A percentile compares a stretch with the other conserved stretches of the same genome.
Conservation (phyloP, 2,329 filamentous ascomycete genomes). For the Berkeleyomyces rouxiae region DNA sequence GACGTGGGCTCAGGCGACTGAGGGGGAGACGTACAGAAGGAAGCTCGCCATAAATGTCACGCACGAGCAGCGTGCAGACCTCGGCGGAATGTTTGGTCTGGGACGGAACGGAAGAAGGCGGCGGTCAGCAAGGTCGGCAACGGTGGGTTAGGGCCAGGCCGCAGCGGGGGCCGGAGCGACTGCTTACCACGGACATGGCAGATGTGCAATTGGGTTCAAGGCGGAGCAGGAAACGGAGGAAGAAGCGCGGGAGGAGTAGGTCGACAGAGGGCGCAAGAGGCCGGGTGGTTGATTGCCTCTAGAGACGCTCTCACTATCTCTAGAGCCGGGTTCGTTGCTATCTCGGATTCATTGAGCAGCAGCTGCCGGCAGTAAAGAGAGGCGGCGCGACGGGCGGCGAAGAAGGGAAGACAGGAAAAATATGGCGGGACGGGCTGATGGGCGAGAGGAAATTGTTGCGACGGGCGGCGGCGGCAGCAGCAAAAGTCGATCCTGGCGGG, state of each 20-base stretch:
- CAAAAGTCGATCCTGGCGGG: background rate
- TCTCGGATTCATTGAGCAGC: constrained; percentile 40
- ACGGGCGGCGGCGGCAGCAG: background rate
- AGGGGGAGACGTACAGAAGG: constrained; percentile 52
- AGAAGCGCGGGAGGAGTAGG: background rate
- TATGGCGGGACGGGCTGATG: too few species aligned
- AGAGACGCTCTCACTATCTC: constrained; percentile 65
- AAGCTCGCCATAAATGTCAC: constrained; percentile 80
- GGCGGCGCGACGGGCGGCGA: background rate
- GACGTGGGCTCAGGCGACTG: background rate
- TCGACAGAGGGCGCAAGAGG: background rate
- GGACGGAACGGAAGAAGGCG: background rate
- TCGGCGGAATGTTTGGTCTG: constrained; percentile 62
- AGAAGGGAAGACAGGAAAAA: background rate
- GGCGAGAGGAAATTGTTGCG: too few species aligned
- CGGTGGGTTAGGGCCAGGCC: background rate
- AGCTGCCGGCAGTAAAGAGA: background rate
- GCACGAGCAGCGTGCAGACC: constrained; percentile 77
- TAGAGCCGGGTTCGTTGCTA: constrained; percentile 56
- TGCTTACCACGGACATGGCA: constrained; percentile 23
- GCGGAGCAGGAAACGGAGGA: background rate
- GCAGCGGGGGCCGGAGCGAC: background rate
- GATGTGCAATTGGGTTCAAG: constrained; percentile 35
- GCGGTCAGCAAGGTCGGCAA: background rate
- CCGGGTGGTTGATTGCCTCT: constrained; percentile 38